These are phyloP conservation scores for Beauveria asiatica DNA, from an alignment of 2,329 filamentous ascomycete species.

Conservation along the genomic window DNA sequence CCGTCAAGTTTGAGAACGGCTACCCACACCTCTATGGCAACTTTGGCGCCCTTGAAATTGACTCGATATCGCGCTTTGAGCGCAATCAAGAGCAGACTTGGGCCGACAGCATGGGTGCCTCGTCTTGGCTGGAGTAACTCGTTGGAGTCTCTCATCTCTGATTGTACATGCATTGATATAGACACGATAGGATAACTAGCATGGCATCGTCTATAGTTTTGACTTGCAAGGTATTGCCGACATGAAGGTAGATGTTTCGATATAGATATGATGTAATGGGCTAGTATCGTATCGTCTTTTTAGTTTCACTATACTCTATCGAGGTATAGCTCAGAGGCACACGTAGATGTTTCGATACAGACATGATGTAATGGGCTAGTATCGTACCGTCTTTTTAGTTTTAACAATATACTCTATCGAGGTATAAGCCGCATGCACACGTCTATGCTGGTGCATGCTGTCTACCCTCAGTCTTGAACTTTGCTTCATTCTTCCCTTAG, in stretches of 20 bases:
- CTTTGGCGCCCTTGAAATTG: slow-evolving; percentile 45
- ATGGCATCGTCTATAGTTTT: not conserved
- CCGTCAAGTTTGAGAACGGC: slow-evolving; percentile 46
- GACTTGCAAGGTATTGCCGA: not conserved
- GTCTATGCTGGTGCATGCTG: not conserved
- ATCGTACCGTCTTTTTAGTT: not conserved
- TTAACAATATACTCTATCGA: not conserved
- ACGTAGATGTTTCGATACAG: not conserved
- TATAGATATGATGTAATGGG: not conserved
- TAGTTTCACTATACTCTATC: not conserved
- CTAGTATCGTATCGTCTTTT: not conserved
- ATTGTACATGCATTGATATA: not conserved
- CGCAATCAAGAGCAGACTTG: slow-evolving; percentile 37
- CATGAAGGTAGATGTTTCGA: not conserved
- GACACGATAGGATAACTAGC: not conserved
- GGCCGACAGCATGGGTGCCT: slow-evolving; percentile 33
- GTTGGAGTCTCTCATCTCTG: not conserved
- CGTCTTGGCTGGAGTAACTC: slow-evolving; percentile 33
- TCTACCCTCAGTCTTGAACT: too few species aligned
- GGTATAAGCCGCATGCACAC: not conserved
- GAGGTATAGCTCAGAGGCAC: not conserved
- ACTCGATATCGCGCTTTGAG: slow-evolving; percentile 36
- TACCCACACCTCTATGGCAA: slow-evolving; percentile 54
- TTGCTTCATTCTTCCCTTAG: slow-evolving; percentile 14
- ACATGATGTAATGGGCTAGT: not conserved